Evolutionary conservation across 257 asterid genomes (phyloP).

Genomic region (Cinchona pubescens): DNA sequence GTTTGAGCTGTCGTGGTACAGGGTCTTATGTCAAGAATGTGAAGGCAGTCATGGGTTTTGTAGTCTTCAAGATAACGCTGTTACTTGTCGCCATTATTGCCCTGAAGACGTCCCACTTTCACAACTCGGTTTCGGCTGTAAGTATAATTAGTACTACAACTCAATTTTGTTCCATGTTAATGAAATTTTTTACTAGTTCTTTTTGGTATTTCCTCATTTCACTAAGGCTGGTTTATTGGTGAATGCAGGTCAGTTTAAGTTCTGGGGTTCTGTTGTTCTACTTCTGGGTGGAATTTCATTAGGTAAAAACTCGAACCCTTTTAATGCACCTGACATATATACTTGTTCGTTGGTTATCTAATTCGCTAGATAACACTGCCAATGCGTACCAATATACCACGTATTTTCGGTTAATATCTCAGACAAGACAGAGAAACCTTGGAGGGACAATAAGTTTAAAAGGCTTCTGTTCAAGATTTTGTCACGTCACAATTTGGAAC

Average conservation of each 20-base stretch:
- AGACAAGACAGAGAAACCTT: background rate
- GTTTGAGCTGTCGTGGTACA: conserved; percentile 37
- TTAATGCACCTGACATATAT: background rate
- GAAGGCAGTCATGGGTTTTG: conserved; percentile 17
- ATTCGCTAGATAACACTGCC: too few relatives aligned
- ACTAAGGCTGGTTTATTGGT: conserved; percentile 24
- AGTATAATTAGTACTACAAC: background rate
- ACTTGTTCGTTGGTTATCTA: background rate
- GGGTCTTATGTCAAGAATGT: conserved; percentile 22
- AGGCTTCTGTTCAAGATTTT: background rate
- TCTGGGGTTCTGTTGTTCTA: conserved; percentile 10
- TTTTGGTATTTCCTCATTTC: too few relatives aligned
- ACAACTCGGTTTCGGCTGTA: conserved; percentile 35
- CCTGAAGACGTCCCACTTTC: conserved; percentile 34
- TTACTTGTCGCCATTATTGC: conserved; percentile 34
- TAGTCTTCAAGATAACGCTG: conserved; percentile 7
- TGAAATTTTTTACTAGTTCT: too few relatives aligned
- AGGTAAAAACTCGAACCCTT: conserved; percentile 15
- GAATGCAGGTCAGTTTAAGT: conserved; percentile 46
- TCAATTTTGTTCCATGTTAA: background rate
- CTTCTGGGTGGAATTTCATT: background rate
- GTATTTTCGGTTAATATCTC: too few relatives aligned
- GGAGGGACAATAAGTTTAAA: background rate
- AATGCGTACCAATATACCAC: too few relatives aligned
- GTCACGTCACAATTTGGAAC: background rate